These are phyloP conservation scores for Corynascus novoguineensis DNA, from an alignment of 495 filamentous ascomycete species.

Conservation along the genomic window DNA sequence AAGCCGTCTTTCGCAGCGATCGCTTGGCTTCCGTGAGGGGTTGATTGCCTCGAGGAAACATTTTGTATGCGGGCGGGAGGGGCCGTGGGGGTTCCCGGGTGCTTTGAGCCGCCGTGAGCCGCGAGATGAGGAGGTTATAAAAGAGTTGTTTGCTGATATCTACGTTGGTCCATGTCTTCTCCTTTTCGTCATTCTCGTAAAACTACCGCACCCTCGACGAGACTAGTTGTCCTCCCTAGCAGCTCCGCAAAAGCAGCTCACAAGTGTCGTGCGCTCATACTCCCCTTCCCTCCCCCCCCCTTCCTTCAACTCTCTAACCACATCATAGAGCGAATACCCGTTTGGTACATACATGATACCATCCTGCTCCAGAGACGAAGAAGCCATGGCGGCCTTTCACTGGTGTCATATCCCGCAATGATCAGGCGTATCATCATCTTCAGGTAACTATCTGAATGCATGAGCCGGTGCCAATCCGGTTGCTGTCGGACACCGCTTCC, in stretches of 20 bases:
- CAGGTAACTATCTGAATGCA: conserved; percentile 40
- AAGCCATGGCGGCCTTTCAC: conserved; percentile 23
- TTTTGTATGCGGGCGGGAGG: neutral
- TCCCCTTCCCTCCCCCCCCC: neutral
- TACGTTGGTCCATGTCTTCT: too few relatives aligned
- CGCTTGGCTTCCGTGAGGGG: neutral
- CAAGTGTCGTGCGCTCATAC: conserved; percentile 11
- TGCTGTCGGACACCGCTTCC: neutral
- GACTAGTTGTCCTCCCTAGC: neutral
- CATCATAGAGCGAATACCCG: conserved; percentile 7
- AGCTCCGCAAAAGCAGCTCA: neutral
- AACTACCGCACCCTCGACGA: neutral
- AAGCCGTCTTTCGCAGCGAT: neutral
- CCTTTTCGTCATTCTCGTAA: neutral
- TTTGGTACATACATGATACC: conserved; percentile 22
- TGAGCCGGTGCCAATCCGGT: conserved; percentile 38
- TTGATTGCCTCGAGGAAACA: neutral
- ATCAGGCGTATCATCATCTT: conserved; percentile 25
- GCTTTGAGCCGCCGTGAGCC: conserved; percentile 13
- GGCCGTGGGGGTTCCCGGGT: conserved; percentile 5
- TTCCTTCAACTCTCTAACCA: conserved; percentile 9
- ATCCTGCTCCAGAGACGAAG: neutral
- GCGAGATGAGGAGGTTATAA: neutral
- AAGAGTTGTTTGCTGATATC: neutral
- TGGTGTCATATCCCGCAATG: conserved; percentile 23